A percentile compares a stretch with the other conserved stretches of the same genome.
Conservation (phyloP, 2,329 filamentous ascomycete species). For the Bipolaris cookei region DNA sequence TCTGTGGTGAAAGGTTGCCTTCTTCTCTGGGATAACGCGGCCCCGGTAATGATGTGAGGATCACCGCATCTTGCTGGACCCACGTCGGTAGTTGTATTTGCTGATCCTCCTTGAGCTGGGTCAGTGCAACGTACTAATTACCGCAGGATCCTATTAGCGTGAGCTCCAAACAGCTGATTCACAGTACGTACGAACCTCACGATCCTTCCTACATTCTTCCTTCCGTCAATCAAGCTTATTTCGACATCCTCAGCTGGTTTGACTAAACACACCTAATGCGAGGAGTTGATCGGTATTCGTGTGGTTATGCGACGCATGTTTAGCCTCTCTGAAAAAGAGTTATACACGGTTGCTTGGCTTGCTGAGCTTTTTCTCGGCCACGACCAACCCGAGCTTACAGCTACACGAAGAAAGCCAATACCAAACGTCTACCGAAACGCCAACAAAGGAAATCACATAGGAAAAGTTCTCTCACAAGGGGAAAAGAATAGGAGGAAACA, state of each 20-base stretch:
- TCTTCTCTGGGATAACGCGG: neutral
- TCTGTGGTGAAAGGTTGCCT: neutral
- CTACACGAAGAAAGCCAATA: neutral
- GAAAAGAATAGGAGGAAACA: neutral
- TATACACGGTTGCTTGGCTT: neutral
- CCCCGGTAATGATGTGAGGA: neutral
- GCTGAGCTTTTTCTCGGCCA: neutral
- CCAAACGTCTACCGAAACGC: conserved; percentile 8
- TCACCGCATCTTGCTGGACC: neutral
- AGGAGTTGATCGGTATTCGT: neutral
- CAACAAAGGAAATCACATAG: neutral
- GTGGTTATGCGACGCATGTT: neutral
- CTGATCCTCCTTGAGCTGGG: too few species aligned
- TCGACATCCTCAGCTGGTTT: neutral
- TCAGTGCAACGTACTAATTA: too few species aligned
- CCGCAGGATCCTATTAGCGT: neutral
- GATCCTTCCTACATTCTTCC: neutral
- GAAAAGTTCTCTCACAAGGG: neutral
- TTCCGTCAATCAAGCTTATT: neutral
- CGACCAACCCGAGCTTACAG: neutral
- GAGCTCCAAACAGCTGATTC: neutral
- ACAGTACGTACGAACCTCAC: neutral
- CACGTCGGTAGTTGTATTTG: neutral
- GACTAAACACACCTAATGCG: neutral
- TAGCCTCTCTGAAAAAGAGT: neutral